Evolutionary conservation across 1,284 basidiomycete species (phyloP).

Genomic region (Inonotus obliquus): DNA sequence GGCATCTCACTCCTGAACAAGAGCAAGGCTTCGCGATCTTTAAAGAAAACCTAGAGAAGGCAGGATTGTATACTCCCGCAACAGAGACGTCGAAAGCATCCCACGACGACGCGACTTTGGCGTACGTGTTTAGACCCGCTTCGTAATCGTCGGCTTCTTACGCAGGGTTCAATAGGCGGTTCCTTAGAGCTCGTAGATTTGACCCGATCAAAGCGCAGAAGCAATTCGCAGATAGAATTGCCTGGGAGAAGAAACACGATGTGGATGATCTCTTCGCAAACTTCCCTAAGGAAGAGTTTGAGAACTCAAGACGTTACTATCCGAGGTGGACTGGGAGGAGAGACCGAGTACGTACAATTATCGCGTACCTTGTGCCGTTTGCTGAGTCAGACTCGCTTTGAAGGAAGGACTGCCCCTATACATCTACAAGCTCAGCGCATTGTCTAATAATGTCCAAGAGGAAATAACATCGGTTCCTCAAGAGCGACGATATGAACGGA

Average conservation of each 20-base stretch:
- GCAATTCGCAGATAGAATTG: constrained; percentile 60
- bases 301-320: constrained; percentile 57
- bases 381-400: constrained; percentile 6
- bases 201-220: constrained; percentile 58
- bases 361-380: constrained; percentile 2
- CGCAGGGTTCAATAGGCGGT: constrained; percentile 45
- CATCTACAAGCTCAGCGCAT: constrained; percentile 61
- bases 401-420: constrained; percentile 69
- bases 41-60: constrained; percentile 44
- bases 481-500: constrained; percentile 59
- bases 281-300: constrained; percentile 57
- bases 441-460: constrained; percentile 48
- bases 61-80: constrained; percentile 46
- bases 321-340: constrained; percentile 75
- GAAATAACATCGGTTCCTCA: constrained; percentile 52
- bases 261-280: constrained; percentile 58
- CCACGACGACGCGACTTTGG: constrained; percentile 61
- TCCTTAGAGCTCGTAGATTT: constrained; percentile 68
- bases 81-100: constrained; percentile 36
- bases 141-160: background rate
- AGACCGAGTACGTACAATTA: constrained; percentile 48
- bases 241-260: constrained; percentile 58
- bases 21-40: constrained; percentile 45
- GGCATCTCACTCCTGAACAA: constrained; percentile 46
- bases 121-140: constrained; percentile 40